Conservation (phyloP, 352 stramenopile species). For the Achlya hypogyna region DNA sequence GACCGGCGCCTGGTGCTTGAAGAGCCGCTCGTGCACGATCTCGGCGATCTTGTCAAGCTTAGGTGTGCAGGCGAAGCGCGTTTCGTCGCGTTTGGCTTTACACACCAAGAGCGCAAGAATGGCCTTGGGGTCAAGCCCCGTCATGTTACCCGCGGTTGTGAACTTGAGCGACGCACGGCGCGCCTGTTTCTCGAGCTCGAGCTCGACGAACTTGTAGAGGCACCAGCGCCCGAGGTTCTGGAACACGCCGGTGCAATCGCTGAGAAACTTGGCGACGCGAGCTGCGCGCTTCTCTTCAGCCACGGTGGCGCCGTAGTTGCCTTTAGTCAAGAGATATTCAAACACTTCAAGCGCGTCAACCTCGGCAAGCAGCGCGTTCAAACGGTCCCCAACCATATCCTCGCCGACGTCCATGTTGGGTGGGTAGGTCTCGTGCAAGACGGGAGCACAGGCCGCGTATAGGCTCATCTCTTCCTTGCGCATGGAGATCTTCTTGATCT, state of each 20-base stretch:
- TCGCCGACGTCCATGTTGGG: background rate
- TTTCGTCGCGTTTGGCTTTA: constrained; percentile 29
- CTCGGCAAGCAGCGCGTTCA: constrained; percentile 10
- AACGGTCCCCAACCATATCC: background rate
- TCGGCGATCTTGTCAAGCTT: constrained; percentile 52
- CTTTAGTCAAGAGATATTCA: constrained; percentile 42
- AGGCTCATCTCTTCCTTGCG: constrained; percentile 36
- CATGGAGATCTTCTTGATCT: constrained; percentile 61
- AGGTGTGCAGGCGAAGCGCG: constrained; percentile 38
- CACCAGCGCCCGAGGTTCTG: constrained; percentile 63
- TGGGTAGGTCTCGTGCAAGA: constrained; percentile 52
- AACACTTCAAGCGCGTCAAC: constrained; percentile 30
- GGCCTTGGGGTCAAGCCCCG: constrained; percentile 44
- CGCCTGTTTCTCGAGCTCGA: constrained; percentile 61
- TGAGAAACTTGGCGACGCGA: constrained; percentile 42
- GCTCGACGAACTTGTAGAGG: constrained; percentile 56
- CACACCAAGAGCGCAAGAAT: constrained; percentile 42
- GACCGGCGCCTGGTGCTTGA: background rate
- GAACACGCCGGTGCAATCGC: constrained; percentile 46
- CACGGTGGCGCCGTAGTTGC: constrained; percentile 28
- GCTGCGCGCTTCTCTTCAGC: constrained; percentile 40
- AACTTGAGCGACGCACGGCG: constrained; percentile 44
- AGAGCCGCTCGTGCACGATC: constrained; percentile 34
- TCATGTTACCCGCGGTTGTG: constrained; percentile 42
- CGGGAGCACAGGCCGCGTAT: constrained; percentile 60